Evolutionary conservation across 1,284 basidiomycete species (phyloP), one percentile per base, ranked within the genome.

Genomic region (Phaffia rhodozyma): DNA sequence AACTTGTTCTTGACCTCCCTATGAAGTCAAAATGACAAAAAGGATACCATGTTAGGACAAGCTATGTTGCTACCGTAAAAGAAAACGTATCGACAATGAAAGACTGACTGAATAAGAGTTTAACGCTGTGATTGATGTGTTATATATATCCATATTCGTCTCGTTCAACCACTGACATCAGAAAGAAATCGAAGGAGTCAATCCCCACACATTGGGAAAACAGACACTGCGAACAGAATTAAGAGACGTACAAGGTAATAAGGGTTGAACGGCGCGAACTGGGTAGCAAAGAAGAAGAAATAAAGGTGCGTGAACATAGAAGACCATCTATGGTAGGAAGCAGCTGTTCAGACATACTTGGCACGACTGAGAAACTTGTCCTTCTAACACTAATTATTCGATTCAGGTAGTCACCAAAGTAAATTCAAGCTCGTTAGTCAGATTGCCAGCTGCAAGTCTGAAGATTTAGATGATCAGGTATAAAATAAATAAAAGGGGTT

Each of bases 301-400:
- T 51, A 2, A 13, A 29, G 25, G 6, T 79, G 43, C 81, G 82
- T 9, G 23, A 32, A 30, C 18, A 66, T 83, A 82, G 3, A 82
- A 82, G 20, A 83, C 81, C n/a, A 51, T 73, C 66, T 20, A 47
- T 7, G 74, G 71, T 59, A 5, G 62, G 53, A 30, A 69, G 69
- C 20, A 75, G 74, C 66, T 78, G 75, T 2, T 73, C 75, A 63
- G 78, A 75, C 67, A 74, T 71, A 72, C 74, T 69, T 75, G 74
- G 0, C 67, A 72, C 0, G 73, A 74, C 62, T 73, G 72, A 1
- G 75, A 76, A 5, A 75, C 75, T 20, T 73, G 67, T 1, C 75
- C 75, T 7, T 67, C 67, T 1, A 65, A 34, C 3, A 77, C 70
- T 50, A 77, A 34, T 71, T 16, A 68, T 78, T 77, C 61, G 51